Evolutionary conservation across 331 rosid genomes (phyloP).

Genomic region (Quercus tomentella): DNA sequence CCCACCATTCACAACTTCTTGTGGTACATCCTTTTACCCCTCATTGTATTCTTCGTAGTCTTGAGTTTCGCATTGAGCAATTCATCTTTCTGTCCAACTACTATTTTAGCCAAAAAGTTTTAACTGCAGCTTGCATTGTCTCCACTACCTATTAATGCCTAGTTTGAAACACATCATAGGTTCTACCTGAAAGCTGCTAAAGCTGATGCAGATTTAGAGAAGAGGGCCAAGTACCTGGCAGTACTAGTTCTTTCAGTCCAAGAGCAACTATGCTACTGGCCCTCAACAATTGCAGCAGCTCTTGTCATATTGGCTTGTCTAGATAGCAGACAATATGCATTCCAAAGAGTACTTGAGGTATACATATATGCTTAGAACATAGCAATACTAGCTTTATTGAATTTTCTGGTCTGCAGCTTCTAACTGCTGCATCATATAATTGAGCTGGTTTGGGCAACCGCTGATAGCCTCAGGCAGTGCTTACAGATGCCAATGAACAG

Average conservation of each 20-base stretch:
- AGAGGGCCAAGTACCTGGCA: slow-evolving; percentile 70
- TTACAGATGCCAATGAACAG: background rate
- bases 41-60: slow-evolving; percentile 17
- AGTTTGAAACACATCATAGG: slow-evolving; percentile 35
- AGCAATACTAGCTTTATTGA: slow-evolving; percentile 3
- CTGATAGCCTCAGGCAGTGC: background rate
- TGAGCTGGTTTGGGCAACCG: background rate
- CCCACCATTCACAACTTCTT: slow-evolving; percentile 86
- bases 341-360: slow-evolving; percentile 67
- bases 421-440: background rate
- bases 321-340: slow-evolving; percentile 40
- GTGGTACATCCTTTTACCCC: slow-evolving; percentile 44
- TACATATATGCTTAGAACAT: background rate
- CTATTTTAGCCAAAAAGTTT: background rate
- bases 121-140: slow-evolving; percentile 6
- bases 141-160: background rate
- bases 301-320: slow-evolving; percentile 78
- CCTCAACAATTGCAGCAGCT: slow-evolving; percentile 94
- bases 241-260: slow-evolving; percentile 55
- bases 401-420: background rate
- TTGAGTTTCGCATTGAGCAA: slow-evolving; percentile 7
- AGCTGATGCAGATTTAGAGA: slow-evolving; percentile 63
- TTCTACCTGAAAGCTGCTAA: slow-evolving; percentile 77
- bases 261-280: slow-evolving; percentile 61
- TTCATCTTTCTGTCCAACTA: background rate